Base-by-base conservation (phyloP, 2,329 filamentous ascomycete genomes). In the Epichloe hybrida region DNA sequence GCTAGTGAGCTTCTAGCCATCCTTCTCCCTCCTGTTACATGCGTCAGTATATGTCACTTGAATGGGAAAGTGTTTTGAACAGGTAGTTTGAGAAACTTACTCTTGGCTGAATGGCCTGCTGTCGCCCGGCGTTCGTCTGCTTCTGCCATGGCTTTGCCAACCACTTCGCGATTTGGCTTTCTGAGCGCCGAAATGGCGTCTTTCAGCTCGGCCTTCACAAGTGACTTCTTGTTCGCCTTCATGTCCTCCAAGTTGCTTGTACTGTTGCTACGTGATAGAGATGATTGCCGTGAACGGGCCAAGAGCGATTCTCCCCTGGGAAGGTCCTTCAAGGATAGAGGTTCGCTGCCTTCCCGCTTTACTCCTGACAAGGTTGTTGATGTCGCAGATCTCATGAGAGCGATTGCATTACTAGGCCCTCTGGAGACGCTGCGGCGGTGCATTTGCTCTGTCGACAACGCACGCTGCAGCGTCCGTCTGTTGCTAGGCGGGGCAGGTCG, bases 111-210 rank as follows among this genome's bases (percentile, higher is more conserved):
- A 46, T 73, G 61, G 43, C 70, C 69, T 4, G 70, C 69, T 15
- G 70, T 70, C 5, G 72, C 69, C 50, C 81, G 77, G 57, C 76
- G 76, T 62, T 88, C 83, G 4, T 79, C 76, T 27, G 79, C 82
- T 56, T 87, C 84, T 3, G 77, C 79, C 51, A 86, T 72, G 38
- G 80, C 76, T 58, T 81, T 82, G 35, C 81, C 80, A 13, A 83
- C 84, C 40, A 85, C 72, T 21, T 79, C 76, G 44, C 87, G 78
- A 59, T 91, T 89, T 1, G 87, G 87, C 64, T 83, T 88, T 62
- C 85, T 83, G 41, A 91, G 64, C 9, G 81, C 77, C 5, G 77
- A 78, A 47, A 93, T 90, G 8, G 87, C 87, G 52, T 87, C 79
- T 56, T 80, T 79, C 36, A 91, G 67, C 59, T 89, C 83, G 31